Evolutionary conservation across 2,329 filamentous ascomycete genomes (phyloP).

Genomic region (Byssothecium circinans): DNA sequence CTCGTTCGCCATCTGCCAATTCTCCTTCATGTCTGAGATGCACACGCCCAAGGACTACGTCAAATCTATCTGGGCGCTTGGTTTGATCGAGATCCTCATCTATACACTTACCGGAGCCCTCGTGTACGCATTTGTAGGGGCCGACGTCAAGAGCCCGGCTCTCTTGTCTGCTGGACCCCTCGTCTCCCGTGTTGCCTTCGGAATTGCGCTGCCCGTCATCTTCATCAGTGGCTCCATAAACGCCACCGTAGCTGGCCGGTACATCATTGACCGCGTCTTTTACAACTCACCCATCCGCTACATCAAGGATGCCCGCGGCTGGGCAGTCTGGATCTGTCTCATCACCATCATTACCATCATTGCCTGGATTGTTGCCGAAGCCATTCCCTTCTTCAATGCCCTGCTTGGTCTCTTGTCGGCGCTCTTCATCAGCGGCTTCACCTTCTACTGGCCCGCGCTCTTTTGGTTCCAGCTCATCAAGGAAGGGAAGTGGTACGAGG

Average conservation of each 20-base stretch:
- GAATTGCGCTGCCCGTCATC: slow-evolving; percentile 70
- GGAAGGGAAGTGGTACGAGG: slow-evolving; percentile 47
- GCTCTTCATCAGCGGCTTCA: slow-evolving; percentile 70
- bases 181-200: slow-evolving; percentile 71
- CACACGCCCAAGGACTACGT: slow-evolving; percentile 64
- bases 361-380: slow-evolving; percentile 70
- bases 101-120: slow-evolving; percentile 71
- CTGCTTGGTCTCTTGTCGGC: slow-evolving; percentile 65
- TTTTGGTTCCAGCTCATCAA: slow-evolving; percentile 47
- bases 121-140: slow-evolving; percentile 69
- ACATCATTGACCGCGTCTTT: slow-evolving; percentile 64
- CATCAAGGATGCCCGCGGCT: slow-evolving; percentile 41
- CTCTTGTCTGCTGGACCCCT: slow-evolving; percentile 62
- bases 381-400: slow-evolving; percentile 71
- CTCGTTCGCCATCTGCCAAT: slow-evolving; percentile 67
- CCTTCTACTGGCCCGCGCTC: slow-evolving; percentile 48
- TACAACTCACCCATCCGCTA: slow-evolving; percentile 55
- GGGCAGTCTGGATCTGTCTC: slow-evolving; percentile 62
- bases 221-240: slow-evolving; percentile 72
- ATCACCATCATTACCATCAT: slow-evolving; percentile 60
- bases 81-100: slow-evolving; percentile 59
- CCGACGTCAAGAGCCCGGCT: slow-evolving; percentile 63
- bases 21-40: slow-evolving; percentile 69
- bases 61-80: slow-evolving; percentile 59
- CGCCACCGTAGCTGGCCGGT: slow-evolving; percentile 67